These are phyloP conservation scores for Byssochlamys sp. DNA, from an alignment of 2,329 filamentous ascomycete genomes.

Conservation along the genomic window DNA sequence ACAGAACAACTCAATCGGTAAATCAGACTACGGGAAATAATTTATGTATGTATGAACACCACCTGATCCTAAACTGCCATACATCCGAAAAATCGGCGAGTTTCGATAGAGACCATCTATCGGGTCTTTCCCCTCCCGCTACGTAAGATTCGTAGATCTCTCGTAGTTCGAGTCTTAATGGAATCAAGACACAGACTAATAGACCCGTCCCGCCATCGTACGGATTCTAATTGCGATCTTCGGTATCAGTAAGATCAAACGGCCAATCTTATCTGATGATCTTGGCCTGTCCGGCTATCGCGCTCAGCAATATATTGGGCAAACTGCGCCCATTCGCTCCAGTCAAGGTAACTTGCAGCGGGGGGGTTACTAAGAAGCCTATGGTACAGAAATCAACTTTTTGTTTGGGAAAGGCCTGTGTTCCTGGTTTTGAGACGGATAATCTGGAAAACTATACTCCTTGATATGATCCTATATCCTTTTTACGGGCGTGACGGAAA, in stretches of 20 bases:
- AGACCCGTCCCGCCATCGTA: not conserved
- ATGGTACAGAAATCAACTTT: not conserved
- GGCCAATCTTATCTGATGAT: not conserved
- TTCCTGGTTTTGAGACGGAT: no score
- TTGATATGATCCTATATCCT: no score
- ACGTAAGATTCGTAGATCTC: not conserved
- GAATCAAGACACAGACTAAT: not conserved
- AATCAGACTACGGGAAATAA: not conserved
- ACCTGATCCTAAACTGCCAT: not conserved
- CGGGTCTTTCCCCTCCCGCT: not conserved
- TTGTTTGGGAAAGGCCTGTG: no score
- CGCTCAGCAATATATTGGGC: not conserved
- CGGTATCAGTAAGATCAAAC: not conserved
- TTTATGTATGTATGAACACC: not conserved
- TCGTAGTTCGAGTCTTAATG: not conserved
- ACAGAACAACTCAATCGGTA: not conserved
- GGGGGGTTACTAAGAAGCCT: not conserved
- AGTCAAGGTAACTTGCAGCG: not conserved
- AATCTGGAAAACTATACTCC: no score
- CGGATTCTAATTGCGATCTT: not conserved
- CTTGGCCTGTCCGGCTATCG: not conserved
- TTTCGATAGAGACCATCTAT: not conserved
- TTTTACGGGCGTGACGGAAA: no score
- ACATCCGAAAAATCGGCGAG: not conserved
- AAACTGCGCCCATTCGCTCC: not conserved